Evolutionary conservation across 257 asterid genomes (phyloP), one percentile per base, ranked within the genome.

Genomic region (Buddleja alternifolia): DNA sequence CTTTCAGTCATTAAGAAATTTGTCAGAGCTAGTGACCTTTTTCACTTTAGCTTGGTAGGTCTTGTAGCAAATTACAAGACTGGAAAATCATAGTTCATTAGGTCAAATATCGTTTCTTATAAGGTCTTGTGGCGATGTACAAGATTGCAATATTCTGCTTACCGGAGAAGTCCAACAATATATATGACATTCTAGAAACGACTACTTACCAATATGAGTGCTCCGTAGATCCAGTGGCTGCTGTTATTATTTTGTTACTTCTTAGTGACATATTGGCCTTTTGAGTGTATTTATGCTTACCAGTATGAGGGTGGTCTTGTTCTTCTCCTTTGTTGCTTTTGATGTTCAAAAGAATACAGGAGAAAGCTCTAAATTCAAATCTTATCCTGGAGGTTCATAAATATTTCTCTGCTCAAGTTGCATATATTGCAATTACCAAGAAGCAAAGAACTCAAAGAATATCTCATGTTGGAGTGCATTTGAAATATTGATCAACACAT

Each of bases 301-400:
- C 7, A 59, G 14, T 32, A 52, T 16, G 3, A n/a, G 48, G 37
- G 15, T 32, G 23, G 12, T n/a, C 37, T 70, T 51, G 56, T 70
- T 23, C 59, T 23, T 55, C 10, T 19, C 14, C 8, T 19, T 63
- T 25, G 7, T 21, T 52, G 47, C 48, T 34, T 16, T 45, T 44
- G 47, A 39, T 23, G 42, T 60, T 23, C 46, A 14, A n/a, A 20
- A 19, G 47, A 67, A 54, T 60, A 50, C 21, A n/a, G 59, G 58
- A n/a, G 36, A 55, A 53, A n/a, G 41, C 40, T 62, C 44, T 21
- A 34, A 15, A 20, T 34, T 37, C 48, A n/a, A 11, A 45, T 37
- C 58, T 9, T 34, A 34, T 63, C 44, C 60, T 56, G 37, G 41
- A 54, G 44, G 32, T 63, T 39, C 21, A 37, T 58, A 44, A 47